Base-by-base conservation (phyloP, 139 green algal genomes). In the Asterochloris erici region DNA sequence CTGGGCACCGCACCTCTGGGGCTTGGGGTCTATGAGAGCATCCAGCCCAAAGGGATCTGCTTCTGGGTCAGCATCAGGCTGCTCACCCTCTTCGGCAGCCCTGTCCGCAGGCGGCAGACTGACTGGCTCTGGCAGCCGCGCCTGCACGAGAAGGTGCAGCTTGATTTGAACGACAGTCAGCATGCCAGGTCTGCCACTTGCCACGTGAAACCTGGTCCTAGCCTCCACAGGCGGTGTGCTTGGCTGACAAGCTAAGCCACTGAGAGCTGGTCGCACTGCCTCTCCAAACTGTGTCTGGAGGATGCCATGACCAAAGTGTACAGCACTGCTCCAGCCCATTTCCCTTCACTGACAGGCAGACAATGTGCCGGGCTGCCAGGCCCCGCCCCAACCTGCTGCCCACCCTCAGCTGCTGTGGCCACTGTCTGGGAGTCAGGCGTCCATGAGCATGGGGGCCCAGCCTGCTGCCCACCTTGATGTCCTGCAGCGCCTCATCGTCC, bases 41-140 rank as follows among this genome's bases (percentile, higher is more conserved):
- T 91, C 85, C 27, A 94, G 83, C 0, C 85, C 86, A 84, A 94
- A 94, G 27, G 91, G 91, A 74, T 94, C 91, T 6, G 82, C 83
- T 28, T 90, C 86, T 19, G 71, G 63, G 10, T 63, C 11, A 29
- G 60, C 79, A 23, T 23, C 71, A 47, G 76, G 54, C 68, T 38
- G 38, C 2, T 17, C 76, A 15, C 14, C 62, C 63, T 62, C 77
- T 60, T 11, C 14, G 21, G 21, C 28, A 28, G n/a, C 47, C 63
- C 54, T n/a, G 17, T 64, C 75, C n/a, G 24, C 28, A 15, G 23
- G n/a, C 63, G 38, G 66, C 27, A 74, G 47, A 24, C 27, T 70
- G 47, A 73, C 68, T 17, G 14, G 60, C 79, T 79, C 84, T 28
- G 62, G 77, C 14, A 54, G 26, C 10, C 26, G 82, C 61, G 85